Percentiles rank a stretch among this genome's conserved stretches.
Evolutionary conservation across 2,329 filamentous ascomycete genomes (phyloP).

Genomic region (Beauveria medogensis): DNA sequence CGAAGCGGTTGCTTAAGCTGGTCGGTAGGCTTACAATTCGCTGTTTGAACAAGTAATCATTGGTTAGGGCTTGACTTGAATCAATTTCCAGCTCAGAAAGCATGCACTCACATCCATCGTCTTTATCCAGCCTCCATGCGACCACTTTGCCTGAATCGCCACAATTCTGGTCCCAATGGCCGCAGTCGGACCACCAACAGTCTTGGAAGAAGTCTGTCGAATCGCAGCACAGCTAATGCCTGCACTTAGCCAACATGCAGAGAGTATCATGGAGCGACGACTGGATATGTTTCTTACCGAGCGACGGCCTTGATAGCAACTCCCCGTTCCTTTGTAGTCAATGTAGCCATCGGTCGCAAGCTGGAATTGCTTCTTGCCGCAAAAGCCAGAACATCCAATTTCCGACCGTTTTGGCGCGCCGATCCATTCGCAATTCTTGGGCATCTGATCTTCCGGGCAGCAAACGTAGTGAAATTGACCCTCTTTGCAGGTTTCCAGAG

Average conservation of each 20-base stretch:
- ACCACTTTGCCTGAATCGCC: neutral
- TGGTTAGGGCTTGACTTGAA: neutral
- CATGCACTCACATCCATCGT: neutral
- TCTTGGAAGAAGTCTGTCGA: slow-evolving; percentile 16
- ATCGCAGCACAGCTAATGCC: slow-evolving; percentile 16
- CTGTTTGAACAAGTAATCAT: neutral
- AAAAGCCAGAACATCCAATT: slow-evolving; percentile 15
- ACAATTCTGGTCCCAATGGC: neutral
- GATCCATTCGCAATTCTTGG: slow-evolving; percentile 21
- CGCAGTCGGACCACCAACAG: slow-evolving; percentile 18
- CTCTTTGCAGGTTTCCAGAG: slow-evolving; percentile 13
- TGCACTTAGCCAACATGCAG: neutral
- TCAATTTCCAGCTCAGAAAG: neutral
- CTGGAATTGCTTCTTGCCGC: slow-evolving; percentile 14
- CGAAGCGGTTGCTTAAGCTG: neutral
- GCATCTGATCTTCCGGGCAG: slow-evolving; percentile 21
- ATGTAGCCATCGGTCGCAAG: slow-evolving; percentile 12
- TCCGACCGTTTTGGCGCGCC: slow-evolving; percentile 15
- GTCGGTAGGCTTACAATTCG: neutral
- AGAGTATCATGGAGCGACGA: neutral
- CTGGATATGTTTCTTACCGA: neutral
- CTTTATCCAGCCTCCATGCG: neutral
- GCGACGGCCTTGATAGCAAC: slow-evolving; percentile 11
- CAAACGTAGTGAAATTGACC: slow-evolving; percentile 22
- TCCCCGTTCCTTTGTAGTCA: slow-evolving; percentile 12